These are phyloP conservation scores for Limnomonas spitsbergensis DNA, from an alignment of 139 green algal species.

Conservation along the genomic window DNA sequence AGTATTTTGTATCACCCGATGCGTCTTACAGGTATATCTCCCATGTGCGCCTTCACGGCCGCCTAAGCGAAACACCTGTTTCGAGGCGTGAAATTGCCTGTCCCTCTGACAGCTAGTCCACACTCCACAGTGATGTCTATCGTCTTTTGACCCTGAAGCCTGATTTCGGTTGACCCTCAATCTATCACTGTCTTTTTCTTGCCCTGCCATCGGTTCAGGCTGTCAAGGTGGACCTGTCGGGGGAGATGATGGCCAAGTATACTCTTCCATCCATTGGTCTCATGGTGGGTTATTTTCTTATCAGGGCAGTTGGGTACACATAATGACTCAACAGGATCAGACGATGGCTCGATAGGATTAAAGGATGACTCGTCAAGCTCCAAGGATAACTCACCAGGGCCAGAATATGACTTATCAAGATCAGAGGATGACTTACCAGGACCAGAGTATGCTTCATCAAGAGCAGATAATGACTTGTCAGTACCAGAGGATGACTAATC, in stretches of 20 bases:
- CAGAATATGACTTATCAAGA: neutral
- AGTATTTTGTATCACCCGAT: too few species aligned
- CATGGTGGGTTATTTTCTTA: constrained; percentile 22
- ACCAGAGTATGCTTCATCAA: neutral
- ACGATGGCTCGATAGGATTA: too few species aligned
- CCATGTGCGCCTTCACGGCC: neutral
- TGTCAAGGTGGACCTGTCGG: constrained; percentile 21
- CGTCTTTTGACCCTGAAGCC: neutral
- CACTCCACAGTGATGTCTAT: neutral
- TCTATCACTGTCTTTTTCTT: too few species aligned
- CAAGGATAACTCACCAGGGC: too few species aligned
- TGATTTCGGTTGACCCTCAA: too few species aligned
- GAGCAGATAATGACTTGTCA: too few species aligned
- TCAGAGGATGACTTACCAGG: neutral
- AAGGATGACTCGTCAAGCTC: too few species aligned
- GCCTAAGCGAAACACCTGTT: neutral
- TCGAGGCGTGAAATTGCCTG: neutral
- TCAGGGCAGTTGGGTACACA: neutral
- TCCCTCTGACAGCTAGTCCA: neutral
- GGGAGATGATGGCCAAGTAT: constrained; percentile 40
- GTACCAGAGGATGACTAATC: too few species aligned
- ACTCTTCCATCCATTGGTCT: constrained; percentile 43
- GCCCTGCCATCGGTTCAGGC: too few species aligned
- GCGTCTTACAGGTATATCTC: too few species aligned
- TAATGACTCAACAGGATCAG: too few species aligned